Percentiles rank a stretch among this genome's conserved stretches.
Evolutionary conservation across 345 rosid genomes (phyloP).

Genomic region (Hibiscus tridactylites): DNA sequence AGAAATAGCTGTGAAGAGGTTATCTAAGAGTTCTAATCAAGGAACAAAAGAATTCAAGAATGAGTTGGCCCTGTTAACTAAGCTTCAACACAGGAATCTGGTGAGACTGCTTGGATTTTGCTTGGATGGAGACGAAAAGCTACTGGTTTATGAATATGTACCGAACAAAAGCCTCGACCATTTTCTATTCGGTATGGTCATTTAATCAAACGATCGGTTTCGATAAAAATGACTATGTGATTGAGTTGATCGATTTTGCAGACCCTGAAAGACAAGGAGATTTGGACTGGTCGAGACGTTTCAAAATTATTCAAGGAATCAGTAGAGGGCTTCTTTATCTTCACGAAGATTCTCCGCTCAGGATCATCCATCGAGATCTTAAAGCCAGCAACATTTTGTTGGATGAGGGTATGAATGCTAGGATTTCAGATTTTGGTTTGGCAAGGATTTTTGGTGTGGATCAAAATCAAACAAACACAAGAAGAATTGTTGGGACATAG

Average conservation of each 20-base stretch:
- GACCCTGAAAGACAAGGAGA: constrained; percentile 15
- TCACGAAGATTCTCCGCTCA: constrained; percentile 25
- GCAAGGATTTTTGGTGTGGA: constrained; percentile 29
- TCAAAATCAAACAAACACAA: constrained; percentile 23
- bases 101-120: constrained; percentile 42
- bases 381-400: constrained; percentile 38
- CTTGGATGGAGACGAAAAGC: constrained; percentile 31
- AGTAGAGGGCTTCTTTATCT: constrained; percentile 25
- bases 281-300: constrained; percentile 33
- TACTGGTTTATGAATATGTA: constrained; percentile 47
- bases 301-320: constrained; percentile 21
- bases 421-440: constrained; percentile 42
- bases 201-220: not conserved
- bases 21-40: constrained; percentile 31
- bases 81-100: constrained; percentile 47
- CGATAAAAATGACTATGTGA: not conserved
- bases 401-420: constrained; percentile 38
- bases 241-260: not conserved
- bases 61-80: constrained; percentile 34
- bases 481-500: constrained; percentile 38
- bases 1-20: constrained; percentile 41
- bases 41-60: constrained; percentile 42
- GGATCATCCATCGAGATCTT: constrained; percentile 41
- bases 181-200: constrained; percentile 25
- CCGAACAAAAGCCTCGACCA: constrained; percentile 39